phyloP scores from a whole-genome alignment of 148 eudicot genomes.

The Bassia scoparia region DNA sequence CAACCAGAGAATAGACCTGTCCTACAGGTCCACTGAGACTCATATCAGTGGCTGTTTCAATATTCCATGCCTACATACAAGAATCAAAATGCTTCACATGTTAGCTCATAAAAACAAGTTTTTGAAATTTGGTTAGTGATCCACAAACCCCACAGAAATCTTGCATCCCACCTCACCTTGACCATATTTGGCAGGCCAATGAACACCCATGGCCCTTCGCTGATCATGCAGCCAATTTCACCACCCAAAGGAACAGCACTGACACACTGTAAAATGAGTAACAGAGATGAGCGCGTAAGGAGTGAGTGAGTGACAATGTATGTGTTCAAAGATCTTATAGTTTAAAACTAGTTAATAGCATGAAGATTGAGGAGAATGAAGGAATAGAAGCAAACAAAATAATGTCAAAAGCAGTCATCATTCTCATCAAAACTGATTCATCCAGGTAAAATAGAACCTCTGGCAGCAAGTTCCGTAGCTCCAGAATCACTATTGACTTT shows the following conservation, averaged over 20 bases:
- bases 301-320: neutral
- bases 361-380: neutral
- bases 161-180: conserved; percentile 53
- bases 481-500: neutral
- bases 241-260: conserved; percentile 61
- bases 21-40: conserved; percentile 87
- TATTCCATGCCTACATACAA: conserved; percentile 74
- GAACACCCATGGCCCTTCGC: conserved; percentile 98
- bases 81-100: conserved; percentile 10
- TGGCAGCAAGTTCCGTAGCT: neutral
- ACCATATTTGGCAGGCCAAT: conserved; percentile 83
- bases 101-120: neutral
- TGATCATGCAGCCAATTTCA: conserved; percentile 87
- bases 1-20: conserved; percentile 84
- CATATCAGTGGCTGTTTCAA: conserved; percentile 62
- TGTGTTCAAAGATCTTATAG: neutral
- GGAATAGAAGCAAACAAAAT: neutral
- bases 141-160: conserved; percentile 5
- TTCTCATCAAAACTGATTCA: neutral
- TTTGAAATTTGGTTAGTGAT: neutral
- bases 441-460: neutral
- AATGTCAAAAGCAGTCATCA: neutral
- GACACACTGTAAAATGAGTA: conserved; percentile 48
- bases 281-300: neutral
- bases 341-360: neutral